Percentiles rank a stretch among this genome's conserved stretches.
Evolutionary conservation across 805 yeast species (phyloP).

Genomic region (Zygoascus flipseniorum): DNA sequence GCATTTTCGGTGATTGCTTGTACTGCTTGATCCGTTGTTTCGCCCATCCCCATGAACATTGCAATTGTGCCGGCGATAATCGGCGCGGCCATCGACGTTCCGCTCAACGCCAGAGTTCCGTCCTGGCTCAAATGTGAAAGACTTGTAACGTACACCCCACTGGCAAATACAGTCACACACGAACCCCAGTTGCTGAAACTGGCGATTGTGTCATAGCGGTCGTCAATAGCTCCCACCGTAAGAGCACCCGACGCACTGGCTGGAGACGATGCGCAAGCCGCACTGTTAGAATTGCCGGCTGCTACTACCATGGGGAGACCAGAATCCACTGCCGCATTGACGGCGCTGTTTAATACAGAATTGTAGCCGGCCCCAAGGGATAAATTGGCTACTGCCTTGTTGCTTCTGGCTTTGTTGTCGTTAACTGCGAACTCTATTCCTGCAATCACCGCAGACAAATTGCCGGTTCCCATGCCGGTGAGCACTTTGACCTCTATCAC

Average conservation of each 20-base stretch:
- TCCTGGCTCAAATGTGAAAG: conserved; percentile 16
- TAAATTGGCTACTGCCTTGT: conserved; percentile 61
- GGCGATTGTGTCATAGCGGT: conserved; percentile 58
- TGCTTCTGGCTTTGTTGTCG: conserved; percentile 15
- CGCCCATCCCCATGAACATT: conserved; percentile 26
- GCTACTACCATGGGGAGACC: conserved; percentile 55
- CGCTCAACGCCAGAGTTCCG: conserved; percentile 18
- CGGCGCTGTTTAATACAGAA: conserved; percentile 60
- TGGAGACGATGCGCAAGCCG: conserved; percentile 78
- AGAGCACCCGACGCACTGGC: conserved; percentile 68
- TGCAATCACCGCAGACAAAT: conserved; percentile 28
- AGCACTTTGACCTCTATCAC: conserved; percentile 71
- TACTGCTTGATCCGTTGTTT: conserved; percentile 19
- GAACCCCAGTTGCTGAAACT: conserved; percentile 80
- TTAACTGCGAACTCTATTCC: conserved; percentile 31
- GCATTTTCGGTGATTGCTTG: conserved; percentile 16
- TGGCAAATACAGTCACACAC: conserved; percentile 77
- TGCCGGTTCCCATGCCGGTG: conserved; percentile 60
- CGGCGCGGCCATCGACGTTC: conserved; percentile 27
- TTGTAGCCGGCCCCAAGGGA: conserved; percentile 73
- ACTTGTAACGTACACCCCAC: conserved; percentile 56
- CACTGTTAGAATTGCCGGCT: conserved; percentile 72
- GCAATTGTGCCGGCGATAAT: conserved; percentile 24
- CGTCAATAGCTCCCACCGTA: conserved; percentile 87
- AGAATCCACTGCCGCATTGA: conserved; percentile 61